Conservation (phyloP, 2,329 filamentous ascomycete species). For the Elsinoe ampelina region DNA sequence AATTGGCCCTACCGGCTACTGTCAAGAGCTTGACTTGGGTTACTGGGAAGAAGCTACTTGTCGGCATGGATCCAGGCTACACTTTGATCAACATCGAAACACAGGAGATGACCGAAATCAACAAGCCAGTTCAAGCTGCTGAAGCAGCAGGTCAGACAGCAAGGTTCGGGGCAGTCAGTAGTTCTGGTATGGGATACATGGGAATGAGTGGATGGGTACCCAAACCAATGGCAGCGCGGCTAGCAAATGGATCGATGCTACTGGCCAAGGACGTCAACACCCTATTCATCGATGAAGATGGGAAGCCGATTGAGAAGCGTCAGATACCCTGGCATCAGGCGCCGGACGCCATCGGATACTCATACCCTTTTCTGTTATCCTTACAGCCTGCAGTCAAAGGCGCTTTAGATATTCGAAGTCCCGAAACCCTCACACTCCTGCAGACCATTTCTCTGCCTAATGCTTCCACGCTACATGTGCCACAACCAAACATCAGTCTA, state of each 20-base stretch:
- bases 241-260: conserved; percentile 75
- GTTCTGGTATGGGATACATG: conserved; percentile 91
- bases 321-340: conserved; percentile 89
- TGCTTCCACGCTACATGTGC: conserved; percentile 79
- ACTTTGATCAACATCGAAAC: conserved; percentile 76
- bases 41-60: conserved; percentile 74
- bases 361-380: conserved; percentile 88
- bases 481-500: conserved; percentile 85
- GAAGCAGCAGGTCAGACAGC: conserved; percentile 52
- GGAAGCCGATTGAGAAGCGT: conserved; percentile 69
- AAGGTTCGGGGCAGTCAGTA: conserved; percentile 73
- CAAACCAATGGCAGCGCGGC: conserved; percentile 73
- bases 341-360: conserved; percentile 88
- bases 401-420: conserved; percentile 80
- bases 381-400: conserved; percentile 77
- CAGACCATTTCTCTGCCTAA: conserved; percentile 76
- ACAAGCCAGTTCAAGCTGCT: conserved; percentile 63
- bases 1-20: conserved; percentile 71
- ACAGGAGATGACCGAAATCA: conserved; percentile 66
- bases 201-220: conserved; percentile 86
- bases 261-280: conserved; percentile 98
- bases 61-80: conserved; percentile 85
- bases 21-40: conserved; percentile 90
- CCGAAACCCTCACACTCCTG: conserved; percentile 78
- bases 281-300: conserved; percentile 76